These are phyloP conservation scores for Lyophyllum semitale DNA, from an alignment of 768 basidiomycete species.

Conservation along the genomic window DNA sequence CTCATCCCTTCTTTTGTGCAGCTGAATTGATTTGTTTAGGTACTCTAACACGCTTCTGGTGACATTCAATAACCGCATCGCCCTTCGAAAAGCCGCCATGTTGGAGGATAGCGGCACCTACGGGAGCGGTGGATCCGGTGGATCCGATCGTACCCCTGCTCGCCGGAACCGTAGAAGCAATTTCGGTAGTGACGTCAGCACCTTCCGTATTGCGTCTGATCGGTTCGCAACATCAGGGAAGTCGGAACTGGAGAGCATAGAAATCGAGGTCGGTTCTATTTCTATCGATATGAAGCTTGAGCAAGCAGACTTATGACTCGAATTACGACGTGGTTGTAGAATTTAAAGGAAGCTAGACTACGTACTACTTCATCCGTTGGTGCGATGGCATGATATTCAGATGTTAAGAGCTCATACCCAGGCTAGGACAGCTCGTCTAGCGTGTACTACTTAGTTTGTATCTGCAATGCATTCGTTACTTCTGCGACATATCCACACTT, in stretches of 20 bases:
- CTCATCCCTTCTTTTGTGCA: background rate
- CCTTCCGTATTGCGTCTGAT: background rate
- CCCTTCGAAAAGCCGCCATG: background rate
- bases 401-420: too few species aligned
- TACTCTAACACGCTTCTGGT: background rate
- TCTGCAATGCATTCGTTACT: too few species aligned
- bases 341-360: background rate
- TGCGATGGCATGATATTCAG: too few species aligned
- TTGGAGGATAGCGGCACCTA: background rate
- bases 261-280: background rate
- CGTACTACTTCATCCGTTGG: too few species aligned
- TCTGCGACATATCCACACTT: too few species aligned
- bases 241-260: background rate
- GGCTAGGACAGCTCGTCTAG: too few species aligned
- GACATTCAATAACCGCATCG: background rate
- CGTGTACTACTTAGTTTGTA: too few species aligned
- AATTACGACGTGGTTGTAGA: background rate
- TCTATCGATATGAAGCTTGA: background rate
- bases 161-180: background rate
- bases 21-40: background rate
- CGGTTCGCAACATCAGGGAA: background rate
- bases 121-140: background rate
- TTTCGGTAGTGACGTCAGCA: background rate
- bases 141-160: background rate
- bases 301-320: background rate